These are phyloP conservation scores for Choanephora cucurbitarum DNA, from an alignment of 371 early-diverging fungal genomes.

Conservation along the genomic window DNA sequence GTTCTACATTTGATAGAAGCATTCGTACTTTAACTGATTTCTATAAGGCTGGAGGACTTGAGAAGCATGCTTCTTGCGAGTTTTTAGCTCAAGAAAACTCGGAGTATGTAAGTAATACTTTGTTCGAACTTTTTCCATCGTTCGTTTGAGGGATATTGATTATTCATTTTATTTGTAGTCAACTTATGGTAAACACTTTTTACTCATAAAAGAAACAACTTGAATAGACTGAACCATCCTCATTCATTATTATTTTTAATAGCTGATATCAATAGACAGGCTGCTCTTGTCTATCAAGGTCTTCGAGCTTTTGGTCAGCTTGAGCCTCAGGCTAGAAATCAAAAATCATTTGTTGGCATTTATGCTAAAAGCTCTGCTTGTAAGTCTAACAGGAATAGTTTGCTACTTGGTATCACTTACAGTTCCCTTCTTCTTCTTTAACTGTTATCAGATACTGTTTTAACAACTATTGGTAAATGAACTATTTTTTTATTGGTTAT, in stretches of 20 bases:
- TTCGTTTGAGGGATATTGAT: conserved; percentile 16
- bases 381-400: conserved; percentile 17
- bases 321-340: conserved; percentile 45
- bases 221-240: neutral
- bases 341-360: conserved; percentile 54
- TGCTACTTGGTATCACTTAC: too few relatives aligned
- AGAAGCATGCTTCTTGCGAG: conserved; percentile 33
- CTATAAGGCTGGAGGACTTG: conserved; percentile 44
- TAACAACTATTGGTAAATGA: conserved; percentile 44
- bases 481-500: too few relatives aligned
- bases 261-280: conserved; percentile 29
- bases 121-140: too few relatives aligned
- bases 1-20: conserved; percentile 41
- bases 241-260: neutral
- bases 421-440: too few relatives aligned
- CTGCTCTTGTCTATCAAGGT: conserved; percentile 27
- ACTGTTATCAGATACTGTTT: conserved; percentile 37
- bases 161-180: conserved; percentile 14
- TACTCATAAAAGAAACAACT: neutral
- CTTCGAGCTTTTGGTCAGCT: conserved; percentile 34
- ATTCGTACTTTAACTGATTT: conserved; percentile 58
- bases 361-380: conserved; percentile 49
- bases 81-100: conserved; percentile 22
- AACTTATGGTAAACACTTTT: conserved; percentile 26
- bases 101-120: conserved; percentile 30